Base-by-base conservation (phyloP, 768 basidiomycete genomes). In the Termitomyces sp. region DNA sequence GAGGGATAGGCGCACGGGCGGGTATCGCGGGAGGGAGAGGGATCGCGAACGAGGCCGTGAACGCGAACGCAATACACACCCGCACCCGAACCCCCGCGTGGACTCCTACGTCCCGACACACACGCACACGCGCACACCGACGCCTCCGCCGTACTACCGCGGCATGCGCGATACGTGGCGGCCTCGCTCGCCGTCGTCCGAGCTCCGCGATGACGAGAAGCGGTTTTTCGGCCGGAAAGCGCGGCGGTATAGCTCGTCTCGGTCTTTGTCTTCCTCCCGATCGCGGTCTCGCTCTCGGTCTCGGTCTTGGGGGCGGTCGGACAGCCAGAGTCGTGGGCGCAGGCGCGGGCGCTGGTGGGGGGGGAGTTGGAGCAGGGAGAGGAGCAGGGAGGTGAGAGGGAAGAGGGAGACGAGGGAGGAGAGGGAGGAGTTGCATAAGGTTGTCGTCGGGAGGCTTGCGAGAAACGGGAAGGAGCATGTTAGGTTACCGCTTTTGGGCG, bases 391-490 rank as follows among this genome's bases (percentile, higher is more conserved):
- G 59, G 21, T 58, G 51, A 17, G 14, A 61, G 49, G 59, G 52
- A 61, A 61, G 42, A 61, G 63, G 54, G 60, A 56, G 53, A 41
- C 25, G 57, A 62, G 49, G 50, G 69, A 64, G 57, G 72, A 72
- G 51, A 66, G 67, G 63, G 69, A 73, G 62, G 72, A 69, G 67
- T 67, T 73, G 46, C 69, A 72, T 45, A 69, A 67, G 39, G 69
- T 68, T 34, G 74, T 86, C 7, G 59, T 79, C 42, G 76, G 77
- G 37, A 78, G 73, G 62, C 74, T 93, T 42, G 76, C 77, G 60
- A 72, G 72, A 66, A 91, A 86, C 58, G 85, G 83, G 47, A 74
- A 76, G 59, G 87, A 90, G 16, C 81, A 91, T 70, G 76, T 91
- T 43, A 78, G 76, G 59, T 70, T 93, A 2, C 74, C 74, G 64